Evolutionary conservation across 208 protist species (phyloP), one percentile per base, ranked within the genome.

Genomic region (Acanthamoeba sp.): DNA sequence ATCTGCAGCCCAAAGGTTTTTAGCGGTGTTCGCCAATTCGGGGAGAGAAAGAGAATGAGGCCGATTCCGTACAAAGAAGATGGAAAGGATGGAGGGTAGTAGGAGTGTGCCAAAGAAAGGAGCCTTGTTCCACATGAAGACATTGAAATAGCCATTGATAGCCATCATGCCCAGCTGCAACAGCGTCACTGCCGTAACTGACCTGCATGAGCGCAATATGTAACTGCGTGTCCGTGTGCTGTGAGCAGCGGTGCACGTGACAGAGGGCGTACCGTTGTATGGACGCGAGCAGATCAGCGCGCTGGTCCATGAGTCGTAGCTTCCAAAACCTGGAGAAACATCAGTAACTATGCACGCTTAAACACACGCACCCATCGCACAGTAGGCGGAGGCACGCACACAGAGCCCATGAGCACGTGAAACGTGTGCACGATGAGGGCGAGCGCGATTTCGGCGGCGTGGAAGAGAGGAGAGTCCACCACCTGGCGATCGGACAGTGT

Each of bases 111-210:
- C 78, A 36, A 87, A 87, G 78, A 62, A 87, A 34, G 78, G 78
- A 2, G 78, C n/a, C 78, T 87, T 87, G 78, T 87, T 87, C 78
- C 78, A 87, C 78, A 87, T 62, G 78, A 87, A 87, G 27, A 27
- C 78, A 34, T 87, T 87, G 48, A 87, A 55, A 34, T 87, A 87
- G 40, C 78, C 78, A 27, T 52, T 87, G 29, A 59, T 22, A 12
- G 29, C 48, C 45, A 59, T 87, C 48, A 87, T 87, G 3, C 40
- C 40, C 29, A 87, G 29, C 48, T 87, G 78, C 78, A 87, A 45
- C 78, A 59, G 20, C 0, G 78, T 87, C n/a, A 87, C 78, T 1
- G 78, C 78, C 48, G 78, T 87, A 7, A 87, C 78, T 27, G 78
- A 87, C 48, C 78, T 87, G 40, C 29, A 40, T 9, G 24, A 36